phyloP scores from a whole-genome alignment of 2,329 filamentous ascomycete genomes.

The Ophiostoma pallidulum region DNA sequence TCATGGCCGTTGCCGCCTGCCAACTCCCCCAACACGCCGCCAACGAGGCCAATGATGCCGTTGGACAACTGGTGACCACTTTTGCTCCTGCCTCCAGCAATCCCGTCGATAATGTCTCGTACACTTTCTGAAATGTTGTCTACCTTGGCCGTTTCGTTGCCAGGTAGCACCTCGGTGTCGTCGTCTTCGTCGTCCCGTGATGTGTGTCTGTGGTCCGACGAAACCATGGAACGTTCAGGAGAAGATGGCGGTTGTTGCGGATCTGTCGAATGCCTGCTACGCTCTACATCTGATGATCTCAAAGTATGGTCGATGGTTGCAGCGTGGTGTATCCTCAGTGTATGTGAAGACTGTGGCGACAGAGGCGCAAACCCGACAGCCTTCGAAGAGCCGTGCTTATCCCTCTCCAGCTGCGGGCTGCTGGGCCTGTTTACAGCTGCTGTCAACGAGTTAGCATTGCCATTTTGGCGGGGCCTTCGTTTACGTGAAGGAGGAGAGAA shows the following conservation, averaged over 20 bases:
- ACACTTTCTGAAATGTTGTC: slow-evolving; percentile 26
- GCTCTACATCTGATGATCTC: background rate
- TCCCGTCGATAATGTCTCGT: slow-evolving; percentile 24
- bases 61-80: slow-evolving; percentile 1
- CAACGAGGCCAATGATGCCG: slow-evolving; percentile 23
- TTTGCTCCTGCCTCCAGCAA: slow-evolving; percentile 9
- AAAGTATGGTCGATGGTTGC: slow-evolving; percentile 14
- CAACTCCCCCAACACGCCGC: slow-evolving; percentile 19
- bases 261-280: too few relatives aligned
- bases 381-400: slow-evolving; percentile 23
- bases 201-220: background rate
- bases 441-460: background rate
- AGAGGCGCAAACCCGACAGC: slow-evolving; percentile 39
- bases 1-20: slow-evolving; percentile 8
- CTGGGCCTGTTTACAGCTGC: slow-evolving; percentile 12
- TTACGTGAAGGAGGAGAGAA: too few relatives aligned
- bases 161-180: slow-evolving; percentile 35
- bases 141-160: slow-evolving; percentile 33
- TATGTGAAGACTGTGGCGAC: slow-evolving; percentile 39
- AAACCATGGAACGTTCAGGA: too few relatives aligned
- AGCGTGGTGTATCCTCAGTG: slow-evolving; percentile 32
- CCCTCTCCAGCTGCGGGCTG: slow-evolving; percentile 8
- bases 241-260: too few relatives aligned
- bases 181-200: slow-evolving; percentile 21
- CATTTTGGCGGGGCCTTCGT: too few relatives aligned